Conservation (phyloP, 2,329 filamentous ascomycete genomes). For the Alternaria sp. region DNA sequence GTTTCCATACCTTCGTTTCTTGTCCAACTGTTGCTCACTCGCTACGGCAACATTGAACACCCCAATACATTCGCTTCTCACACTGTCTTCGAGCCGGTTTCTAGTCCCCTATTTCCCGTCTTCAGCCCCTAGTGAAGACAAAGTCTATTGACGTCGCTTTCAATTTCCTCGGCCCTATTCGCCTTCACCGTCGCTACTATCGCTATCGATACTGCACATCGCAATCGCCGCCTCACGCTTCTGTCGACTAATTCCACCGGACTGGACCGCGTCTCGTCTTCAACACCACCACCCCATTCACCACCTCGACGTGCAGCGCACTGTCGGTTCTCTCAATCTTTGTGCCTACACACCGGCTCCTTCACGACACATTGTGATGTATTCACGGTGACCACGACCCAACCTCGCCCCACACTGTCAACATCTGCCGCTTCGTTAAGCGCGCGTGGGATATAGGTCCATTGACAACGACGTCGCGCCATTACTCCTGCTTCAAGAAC, state of each 20-base stretch:
- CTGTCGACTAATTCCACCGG: conserved; percentile 6
- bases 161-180: conserved; percentile 12
- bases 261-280: conserved; percentile 7
- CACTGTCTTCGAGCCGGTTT: conserved; percentile 1
- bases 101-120: conserved; percentile 1
- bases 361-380: conserved; percentile 32
- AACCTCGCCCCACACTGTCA: conserved; percentile 30
- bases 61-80: conserved; percentile 14
- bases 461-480: conserved; percentile 6
- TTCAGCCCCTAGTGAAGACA: conserved; percentile 6
- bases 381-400: conserved; percentile 33
- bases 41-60: conserved; percentile 37
- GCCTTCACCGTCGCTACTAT: conserved; percentile 9
- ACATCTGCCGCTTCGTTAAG: conserved; percentile 19
- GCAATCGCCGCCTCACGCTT: conserved; percentile 3
- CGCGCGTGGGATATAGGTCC: conserved; percentile 27
- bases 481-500: conserved; percentile 13
- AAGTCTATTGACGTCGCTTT: conserved; percentile 11
- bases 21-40: conserved; percentile 41
- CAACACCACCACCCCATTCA: conserved; percentile 5
- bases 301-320: conserved; percentile 30
- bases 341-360: conserved; percentile 13
- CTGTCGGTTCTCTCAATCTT: conserved; percentile 12
- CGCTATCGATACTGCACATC: conserved; percentile 1
- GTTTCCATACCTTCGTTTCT: conserved; percentile 34